Evolutionary conservation across 441 rosid species (phyloP).

Genomic region (Cnidoscolus chayamansa): DNA sequence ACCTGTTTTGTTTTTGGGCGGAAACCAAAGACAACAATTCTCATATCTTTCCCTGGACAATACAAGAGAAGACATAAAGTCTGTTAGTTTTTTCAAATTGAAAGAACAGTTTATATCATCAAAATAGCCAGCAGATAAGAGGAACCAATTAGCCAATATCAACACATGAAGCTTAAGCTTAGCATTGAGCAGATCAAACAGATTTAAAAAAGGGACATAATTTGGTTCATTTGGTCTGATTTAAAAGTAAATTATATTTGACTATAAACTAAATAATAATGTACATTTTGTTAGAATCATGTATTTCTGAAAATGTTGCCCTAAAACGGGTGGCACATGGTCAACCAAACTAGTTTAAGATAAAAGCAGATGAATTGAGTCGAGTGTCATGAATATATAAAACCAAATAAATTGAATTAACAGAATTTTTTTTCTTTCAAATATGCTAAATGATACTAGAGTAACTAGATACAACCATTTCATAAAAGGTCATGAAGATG

Average conservation of each 20-base stretch:
- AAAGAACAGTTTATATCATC: conserved; percentile 15
- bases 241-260: background rate
- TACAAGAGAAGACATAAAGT: conserved; percentile 15
- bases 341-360: background rate
- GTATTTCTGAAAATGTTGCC: background rate
- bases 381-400: background rate
- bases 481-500: background rate
- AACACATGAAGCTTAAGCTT: background rate
- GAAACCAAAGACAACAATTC: conserved; percentile 89
- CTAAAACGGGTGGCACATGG: background rate
- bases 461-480: background rate
- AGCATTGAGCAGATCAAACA: background rate
- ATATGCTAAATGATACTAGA: background rate
- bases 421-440: background rate
- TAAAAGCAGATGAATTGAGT: background rate
- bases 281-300: background rate
- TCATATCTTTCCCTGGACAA: conserved; percentile 95
- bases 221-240: background rate
- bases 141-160: background rate
- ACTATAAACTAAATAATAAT: background rate
- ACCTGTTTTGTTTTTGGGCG: conserved; percentile 92
- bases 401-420: background rate
- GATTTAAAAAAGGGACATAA: background rate
- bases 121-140: conserved; percentile 17
- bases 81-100: background rate